Conservation (phyloP, 208 protist species). For the Leishmania tarentolae region DNA sequence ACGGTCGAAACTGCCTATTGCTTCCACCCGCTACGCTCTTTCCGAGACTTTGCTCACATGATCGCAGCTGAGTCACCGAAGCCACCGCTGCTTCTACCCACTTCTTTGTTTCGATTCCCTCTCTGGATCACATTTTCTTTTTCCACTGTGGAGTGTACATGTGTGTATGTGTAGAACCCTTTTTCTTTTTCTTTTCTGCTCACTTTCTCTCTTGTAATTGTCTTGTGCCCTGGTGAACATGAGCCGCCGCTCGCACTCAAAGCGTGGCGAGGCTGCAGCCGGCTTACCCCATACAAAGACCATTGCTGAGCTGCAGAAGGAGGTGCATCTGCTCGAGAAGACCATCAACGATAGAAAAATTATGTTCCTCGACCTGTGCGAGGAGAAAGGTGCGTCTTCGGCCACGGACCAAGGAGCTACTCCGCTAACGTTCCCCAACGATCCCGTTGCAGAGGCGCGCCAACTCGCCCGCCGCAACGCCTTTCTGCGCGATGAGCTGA, state of each 20-base stretch:
- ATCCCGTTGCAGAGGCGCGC: conserved; percentile 26
- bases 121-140: neutral
- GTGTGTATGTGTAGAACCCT: neutral
- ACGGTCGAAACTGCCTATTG: neutral
- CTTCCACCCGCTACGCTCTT: neutral
- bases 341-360: conserved; percentile 40
- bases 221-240: neutral
- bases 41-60: neutral
- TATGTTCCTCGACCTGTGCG: conserved; percentile 30
- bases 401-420: neutral
- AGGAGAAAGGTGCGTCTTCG: conserved; percentile 10
- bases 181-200: neutral
- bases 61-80: neutral
- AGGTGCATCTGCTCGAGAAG: conserved; percentile 34
- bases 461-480: conserved; percentile 46
- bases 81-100: neutral
- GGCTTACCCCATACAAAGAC: neutral
- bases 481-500: conserved; percentile 40
- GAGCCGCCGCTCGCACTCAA: conserved; percentile 1
- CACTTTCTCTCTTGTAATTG: neutral
- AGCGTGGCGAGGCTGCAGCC: neutral
- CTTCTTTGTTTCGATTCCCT: neutral
- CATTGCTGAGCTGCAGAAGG: conserved; percentile 31
- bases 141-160: neutral
- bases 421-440: conserved; percentile 1